Conservation (phyloP, 2,329 filamentous ascomycete genomes). For the Xylariaceae sp. region DNA sequence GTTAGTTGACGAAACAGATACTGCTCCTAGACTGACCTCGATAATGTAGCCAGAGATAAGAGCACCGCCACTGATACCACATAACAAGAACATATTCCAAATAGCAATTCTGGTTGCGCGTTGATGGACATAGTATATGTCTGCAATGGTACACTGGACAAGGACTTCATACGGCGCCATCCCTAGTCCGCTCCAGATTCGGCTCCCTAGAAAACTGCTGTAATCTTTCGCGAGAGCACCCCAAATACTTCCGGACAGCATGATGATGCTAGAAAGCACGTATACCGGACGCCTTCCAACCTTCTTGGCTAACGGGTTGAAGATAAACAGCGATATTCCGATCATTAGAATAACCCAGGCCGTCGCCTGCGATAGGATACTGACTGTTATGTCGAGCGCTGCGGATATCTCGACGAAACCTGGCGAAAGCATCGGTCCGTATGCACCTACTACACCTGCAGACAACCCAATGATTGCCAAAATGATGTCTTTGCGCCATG, state of each 20-base stretch:
- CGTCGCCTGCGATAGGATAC: constrained; percentile 47
- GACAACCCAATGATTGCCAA: constrained; percentile 49
- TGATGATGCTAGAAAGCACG: constrained; percentile 48
- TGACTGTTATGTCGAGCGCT: constrained; percentile 47
- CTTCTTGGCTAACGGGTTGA: constrained; percentile 55
- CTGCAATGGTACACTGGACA: constrained; percentile 54
- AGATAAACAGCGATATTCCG: constrained; percentile 51
- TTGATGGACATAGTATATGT: constrained; percentile 51
- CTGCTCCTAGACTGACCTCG: constrained; percentile 24
- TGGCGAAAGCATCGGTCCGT: constrained; percentile 54
- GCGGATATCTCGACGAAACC: constrained; percentile 51
- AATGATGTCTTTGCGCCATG: constrained; percentile 50
- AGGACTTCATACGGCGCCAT: constrained; percentile 56
- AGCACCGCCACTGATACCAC: constrained; percentile 45
- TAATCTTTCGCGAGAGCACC: constrained; percentile 47
- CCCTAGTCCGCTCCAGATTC: constrained; percentile 50
- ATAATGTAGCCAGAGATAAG: constrained; percentile 47
- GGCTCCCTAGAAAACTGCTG: constrained; percentile 48
- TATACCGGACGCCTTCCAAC: constrained; percentile 54
- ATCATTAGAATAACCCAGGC: constrained; percentile 53
- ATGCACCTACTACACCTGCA: constrained; percentile 52
- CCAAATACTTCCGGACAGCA: constrained; percentile 53
- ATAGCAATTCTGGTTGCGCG: constrained; percentile 46
- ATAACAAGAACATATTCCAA: constrained; percentile 45
- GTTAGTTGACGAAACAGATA: background rate